A percentile compares a stretch with the other conserved stretches of the same genome.
Evolutionary conservation across 805 yeast species (phyloP).

Genomic region (Sugiyamaella chiloensis): DNA sequence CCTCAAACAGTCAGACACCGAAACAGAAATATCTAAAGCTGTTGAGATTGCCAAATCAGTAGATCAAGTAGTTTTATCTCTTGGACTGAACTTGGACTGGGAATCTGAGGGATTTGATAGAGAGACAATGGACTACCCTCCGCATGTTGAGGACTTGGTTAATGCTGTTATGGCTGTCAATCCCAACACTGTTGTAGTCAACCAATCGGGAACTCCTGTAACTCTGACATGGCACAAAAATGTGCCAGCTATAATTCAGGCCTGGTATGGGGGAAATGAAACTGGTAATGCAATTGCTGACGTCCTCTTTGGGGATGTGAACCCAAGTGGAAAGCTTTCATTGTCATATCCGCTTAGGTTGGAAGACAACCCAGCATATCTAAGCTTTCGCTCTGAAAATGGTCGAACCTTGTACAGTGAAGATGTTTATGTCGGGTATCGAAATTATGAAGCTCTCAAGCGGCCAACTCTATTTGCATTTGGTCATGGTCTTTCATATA

Average conservation of each 20-base stretch:
- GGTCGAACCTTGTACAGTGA: slow-evolving; percentile 62
- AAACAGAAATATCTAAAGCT: slow-evolving; percentile 40
- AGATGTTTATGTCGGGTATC: slow-evolving; percentile 62
- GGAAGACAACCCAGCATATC: slow-evolving; percentile 55
- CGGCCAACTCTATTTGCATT: slow-evolving; percentile 54
- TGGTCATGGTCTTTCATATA: slow-evolving; percentile 62
- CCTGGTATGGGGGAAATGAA: slow-evolving; percentile 59
- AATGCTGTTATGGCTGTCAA: slow-evolving; percentile 45
- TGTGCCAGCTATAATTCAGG: slow-evolving; percentile 47
- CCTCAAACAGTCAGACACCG: slow-evolving; percentile 30
- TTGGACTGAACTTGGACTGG: slow-evolving; percentile 55
- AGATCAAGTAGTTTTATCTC: slow-evolving; percentile 51
- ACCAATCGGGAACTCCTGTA: slow-evolving; percentile 62
- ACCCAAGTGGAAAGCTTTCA: slow-evolving; percentile 59
- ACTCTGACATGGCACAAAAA: slow-evolving; percentile 51
- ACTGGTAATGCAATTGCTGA: slow-evolving; percentile 59
- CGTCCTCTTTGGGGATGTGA: slow-evolving; percentile 55
- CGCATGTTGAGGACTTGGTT: slow-evolving; percentile 44
- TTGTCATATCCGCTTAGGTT: slow-evolving; percentile 51
- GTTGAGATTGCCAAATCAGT: slow-evolving; percentile 46
- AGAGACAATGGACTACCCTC: slow-evolving; percentile 49
- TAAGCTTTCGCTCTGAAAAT: slow-evolving; percentile 49
- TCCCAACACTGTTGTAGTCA: slow-evolving; percentile 50
- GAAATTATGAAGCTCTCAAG: slow-evolving; percentile 53
- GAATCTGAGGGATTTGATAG: slow-evolving; percentile 63